These are phyloP conservation scores for Zygosaccharomyces lentus DNA, from an alignment of 805 yeast species.

Conservation along the genomic window DNA sequence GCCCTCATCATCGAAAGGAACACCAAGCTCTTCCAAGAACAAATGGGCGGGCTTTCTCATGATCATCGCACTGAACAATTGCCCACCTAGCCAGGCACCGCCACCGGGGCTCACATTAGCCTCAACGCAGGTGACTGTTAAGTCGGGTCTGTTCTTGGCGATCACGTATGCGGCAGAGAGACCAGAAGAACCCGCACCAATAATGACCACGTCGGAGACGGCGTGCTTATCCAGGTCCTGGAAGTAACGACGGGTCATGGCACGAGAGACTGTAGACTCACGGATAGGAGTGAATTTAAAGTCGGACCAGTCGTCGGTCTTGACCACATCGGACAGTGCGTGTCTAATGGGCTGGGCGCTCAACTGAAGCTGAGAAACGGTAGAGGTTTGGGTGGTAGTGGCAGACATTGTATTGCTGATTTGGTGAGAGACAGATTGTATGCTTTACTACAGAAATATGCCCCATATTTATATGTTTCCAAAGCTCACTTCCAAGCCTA, in stretches of 20 bases:
- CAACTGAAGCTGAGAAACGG: constrained; percentile 18
- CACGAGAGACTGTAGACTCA: constrained; percentile 74
- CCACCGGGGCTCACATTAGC: constrained; percentile 77
- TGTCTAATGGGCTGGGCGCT: constrained; percentile 22
- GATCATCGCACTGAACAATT: constrained; percentile 72
- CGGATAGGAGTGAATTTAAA: constrained; percentile 69
- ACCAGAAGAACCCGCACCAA: constrained; percentile 79
- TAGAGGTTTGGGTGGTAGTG: constrained; percentile 15
- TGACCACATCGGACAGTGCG: constrained; percentile 32
- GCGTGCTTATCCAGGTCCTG: constrained; percentile 69
- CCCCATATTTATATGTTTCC: not conserved
- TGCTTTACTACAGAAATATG: not conserved
- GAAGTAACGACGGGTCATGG: constrained; percentile 73
- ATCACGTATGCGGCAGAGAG: constrained; percentile 69
- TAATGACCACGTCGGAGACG: constrained; percentile 67
- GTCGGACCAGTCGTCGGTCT: constrained; percentile 54
- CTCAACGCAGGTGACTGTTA: constrained; percentile 69
- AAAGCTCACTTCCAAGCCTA: not conserved
- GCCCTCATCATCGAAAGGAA: constrained; percentile 74
- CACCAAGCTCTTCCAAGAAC: constrained; percentile 58
- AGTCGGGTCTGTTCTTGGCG: constrained; percentile 70
- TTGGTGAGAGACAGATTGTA: not conserved
- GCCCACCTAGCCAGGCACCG: constrained; percentile 77
- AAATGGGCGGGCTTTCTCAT: constrained; percentile 74
- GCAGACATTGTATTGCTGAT: constrained; percentile 11